Conservation (phyloP, 441 rosid species). For the Bruguiera hainesii region DNA sequence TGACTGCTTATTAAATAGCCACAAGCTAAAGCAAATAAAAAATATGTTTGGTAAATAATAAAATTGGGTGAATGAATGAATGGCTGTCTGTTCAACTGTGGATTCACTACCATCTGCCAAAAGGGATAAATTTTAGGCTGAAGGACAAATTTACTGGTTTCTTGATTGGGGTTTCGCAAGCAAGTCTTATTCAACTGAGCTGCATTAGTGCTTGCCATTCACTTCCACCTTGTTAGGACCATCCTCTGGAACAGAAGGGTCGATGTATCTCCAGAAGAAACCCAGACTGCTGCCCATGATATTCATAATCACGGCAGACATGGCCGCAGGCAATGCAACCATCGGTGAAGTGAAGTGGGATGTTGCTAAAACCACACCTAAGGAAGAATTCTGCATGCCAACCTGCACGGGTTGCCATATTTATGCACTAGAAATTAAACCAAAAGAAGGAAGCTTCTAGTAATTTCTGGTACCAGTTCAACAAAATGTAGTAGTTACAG, state of each 20-base stretch:
- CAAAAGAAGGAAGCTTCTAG: background rate
- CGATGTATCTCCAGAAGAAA: constrained; percentile 45
- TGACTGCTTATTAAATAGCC: no score
- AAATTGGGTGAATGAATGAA: no score
- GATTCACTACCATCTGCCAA: no score
- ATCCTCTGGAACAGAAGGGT: constrained; percentile 27
- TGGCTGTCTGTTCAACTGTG: no score
- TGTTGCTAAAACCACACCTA: constrained; percentile 63
- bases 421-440: background rate
- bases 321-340: constrained; percentile 56
- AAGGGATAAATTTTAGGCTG: no score
- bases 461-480: background rate
- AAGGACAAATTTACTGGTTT: no score
- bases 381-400: constrained; percentile 67
- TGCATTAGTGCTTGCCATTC: no score
- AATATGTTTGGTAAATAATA: no score
- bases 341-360: constrained; percentile 56
- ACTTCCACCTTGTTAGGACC: background rate
- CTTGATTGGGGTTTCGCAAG: no score
- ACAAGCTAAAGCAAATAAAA: no score
- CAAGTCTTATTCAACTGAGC: no score
- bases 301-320: constrained; percentile 64
- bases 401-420: constrained; percentile 31
- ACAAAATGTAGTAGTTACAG: background rate
- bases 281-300: constrained; percentile 63